A percentile compares a stretch with the other conserved stretches of the same genome.
phyloP scores from a whole-genome alignment of 2,329 filamentous ascomycete species.

The Fusarium decemcellulare region DNA sequence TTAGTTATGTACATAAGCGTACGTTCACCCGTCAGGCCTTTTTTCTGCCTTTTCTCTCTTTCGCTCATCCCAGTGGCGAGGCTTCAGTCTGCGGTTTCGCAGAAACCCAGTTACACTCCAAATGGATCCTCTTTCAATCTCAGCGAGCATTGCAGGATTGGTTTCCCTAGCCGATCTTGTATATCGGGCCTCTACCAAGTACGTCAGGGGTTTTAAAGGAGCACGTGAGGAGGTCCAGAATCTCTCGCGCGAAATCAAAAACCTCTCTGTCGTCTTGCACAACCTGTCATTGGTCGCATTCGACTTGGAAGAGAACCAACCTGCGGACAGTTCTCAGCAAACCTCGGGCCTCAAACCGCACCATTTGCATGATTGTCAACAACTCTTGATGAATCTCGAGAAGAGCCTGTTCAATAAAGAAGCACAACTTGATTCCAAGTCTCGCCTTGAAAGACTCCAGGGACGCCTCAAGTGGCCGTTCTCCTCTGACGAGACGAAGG shows the following conservation, averaged over 20 bases:
- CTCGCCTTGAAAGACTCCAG: not conserved
- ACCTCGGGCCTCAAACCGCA: not conserved
- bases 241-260: constrained; percentile 8
- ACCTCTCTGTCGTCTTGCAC: constrained; percentile 6
- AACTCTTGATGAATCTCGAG: not conserved
- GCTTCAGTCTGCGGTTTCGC: too few species aligned
- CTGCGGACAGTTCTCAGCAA: not conserved
- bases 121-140: constrained; percentile 15
- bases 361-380: constrained; percentile 14
- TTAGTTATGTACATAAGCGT: too few species aligned
- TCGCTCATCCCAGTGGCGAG: too few species aligned
- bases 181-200: constrained; percentile 12
- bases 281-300: constrained; percentile 4
- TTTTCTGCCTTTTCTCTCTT: too few species aligned
- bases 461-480: constrained; percentile 13
- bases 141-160: constrained; percentile 27
- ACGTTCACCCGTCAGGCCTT: too few species aligned
- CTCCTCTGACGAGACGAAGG: not conserved
- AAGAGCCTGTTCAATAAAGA: not conserved
- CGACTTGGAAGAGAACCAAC: constrained; percentile 5
- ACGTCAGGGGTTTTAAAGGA: constrained; percentile 2
- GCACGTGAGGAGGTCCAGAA: constrained; percentile 4
- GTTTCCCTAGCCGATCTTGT: constrained; percentile 27
- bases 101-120: not conserved
- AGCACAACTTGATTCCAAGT: not conserved